Base-by-base conservation (phyloP, 2,329 filamentous ascomycete species). In the Xylogone sp. region DNA sequence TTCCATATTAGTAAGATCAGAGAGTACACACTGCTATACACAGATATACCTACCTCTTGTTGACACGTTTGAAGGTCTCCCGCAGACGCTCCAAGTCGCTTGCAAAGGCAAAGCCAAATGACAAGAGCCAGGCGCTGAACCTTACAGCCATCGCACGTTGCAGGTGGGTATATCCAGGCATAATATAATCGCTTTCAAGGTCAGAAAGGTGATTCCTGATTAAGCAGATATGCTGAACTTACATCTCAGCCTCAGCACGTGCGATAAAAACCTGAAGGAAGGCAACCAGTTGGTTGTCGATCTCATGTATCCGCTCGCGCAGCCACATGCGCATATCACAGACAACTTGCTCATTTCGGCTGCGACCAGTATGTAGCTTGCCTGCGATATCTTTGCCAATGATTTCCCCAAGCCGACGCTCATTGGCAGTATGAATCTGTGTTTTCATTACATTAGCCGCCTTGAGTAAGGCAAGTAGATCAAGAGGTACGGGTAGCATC, bases 271-370 rank as follows among this genome's bases (percentile, higher is more conserved):
- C 86, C 63, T 79, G 73, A 27, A 95, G 74, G 59, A 94, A 79
- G 48, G 79, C 77, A 46, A 81, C 74, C 2, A 95, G 77, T 59
- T 83, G 81, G 43, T 61, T 67, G 59, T 93, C 88, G 44, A 94
- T 79, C 57, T 76, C 75, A 49, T 77, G 77, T 51, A 95, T 74
- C 72, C 86, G 78, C 53, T 90, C 83, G 42, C 88, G 79, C 56
- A 94, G 72, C 89, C 89, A 96, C 67, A 95, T 75, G 52, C 89
- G 84, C 87, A 95, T 90, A 64, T 94, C 89, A 29, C 86, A 90
- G 46, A 84, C 90, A 49, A 94, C 83, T 71, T 95, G 90, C 72
- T 96, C 90, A 64, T 95, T 95, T 59, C 90, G 81, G 68, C 86
- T 90, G 46, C 90, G 85, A 29, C 84, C 84, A 1, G 90, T 95